Evolutionary conservation across 2,329 filamentous ascomycete species (phyloP).

Genomic region (Fonsecaea pugnacius): DNA sequence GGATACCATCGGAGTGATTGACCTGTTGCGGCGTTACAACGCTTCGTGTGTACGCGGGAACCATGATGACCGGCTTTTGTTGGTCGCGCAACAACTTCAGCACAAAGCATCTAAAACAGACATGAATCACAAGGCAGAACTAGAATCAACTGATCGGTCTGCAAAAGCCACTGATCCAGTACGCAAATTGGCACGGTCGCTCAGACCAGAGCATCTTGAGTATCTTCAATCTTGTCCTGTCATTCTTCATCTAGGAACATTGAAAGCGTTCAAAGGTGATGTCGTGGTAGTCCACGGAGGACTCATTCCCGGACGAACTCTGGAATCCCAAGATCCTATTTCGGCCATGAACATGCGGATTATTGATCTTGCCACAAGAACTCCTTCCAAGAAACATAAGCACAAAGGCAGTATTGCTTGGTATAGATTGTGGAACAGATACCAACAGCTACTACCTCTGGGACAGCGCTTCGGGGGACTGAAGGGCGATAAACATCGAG

Average conservation of each 20-base stretch:
- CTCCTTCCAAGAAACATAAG: conserved; percentile 55
- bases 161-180: conserved; percentile 42
- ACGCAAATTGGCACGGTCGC: conserved; percentile 60
- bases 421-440: conserved; percentile 65
- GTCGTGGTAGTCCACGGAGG: conserved; percentile 79
- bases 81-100: conserved; percentile 59
- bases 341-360: conserved; percentile 93
- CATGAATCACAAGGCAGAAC: background rate
- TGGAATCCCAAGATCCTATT: conserved; percentile 74
- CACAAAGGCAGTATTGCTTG: conserved; percentile 63
- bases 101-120: conserved; percentile 34
- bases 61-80: conserved; percentile 85
- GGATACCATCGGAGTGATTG: conserved; percentile 76
- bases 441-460: conserved; percentile 44
- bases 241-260: conserved; percentile 72
- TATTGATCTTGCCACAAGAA: conserved; percentile 66
- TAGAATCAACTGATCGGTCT: background rate
- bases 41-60: conserved; percentile 89
- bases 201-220: conserved; percentile 63
- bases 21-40: conserved; percentile 71
- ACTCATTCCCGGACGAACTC: conserved; percentile 72
- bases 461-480: conserved; percentile 15
- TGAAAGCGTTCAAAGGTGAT: conserved; percentile 66
- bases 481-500: background rate
- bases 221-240: conserved; percentile 76